Base-by-base conservation (phyloP, 371 early-diverging fungal species). In the Mortierella sp. region DNA sequence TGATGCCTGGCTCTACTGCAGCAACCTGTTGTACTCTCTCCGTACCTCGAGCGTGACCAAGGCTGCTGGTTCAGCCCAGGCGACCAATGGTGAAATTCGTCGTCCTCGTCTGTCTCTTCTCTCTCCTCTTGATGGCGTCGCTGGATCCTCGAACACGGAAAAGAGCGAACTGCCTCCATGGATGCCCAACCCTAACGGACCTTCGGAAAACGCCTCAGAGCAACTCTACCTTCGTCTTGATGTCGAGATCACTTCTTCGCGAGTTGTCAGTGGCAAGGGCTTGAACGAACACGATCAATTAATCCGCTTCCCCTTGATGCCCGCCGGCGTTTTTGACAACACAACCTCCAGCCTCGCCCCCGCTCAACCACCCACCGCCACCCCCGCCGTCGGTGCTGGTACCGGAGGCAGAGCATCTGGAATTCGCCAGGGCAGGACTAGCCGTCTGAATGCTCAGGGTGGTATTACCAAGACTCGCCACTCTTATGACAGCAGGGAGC, bases 211-310 rank as follows among this genome's bases (percentile, higher is more conserved):
- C 49, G 79, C 76, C 8, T 68, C 74, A 41, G 79, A 79, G 65
- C 86, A 85, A 41, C 70, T 74, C 41, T 85, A 79, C 55, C 74
- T 85, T 74, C 79, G 86, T 21, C n/a, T 85, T 75, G 86, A 85
- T 79, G 86, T 85, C 14, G 86, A 85, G 49, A 79, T 85, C 14
- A 85, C 86, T 8, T 81, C 86, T 2, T 85, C 86, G 27, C 82
- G 86, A 21, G 82, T 85, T 27, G 86, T 85, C 51, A 81, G 86
- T 29, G 86, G 86, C 43, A 82, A 85, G 35, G 77, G 82, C 1
- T 27, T 85, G 27, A 77, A 60, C 10, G 79, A 81, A 4, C 86
- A 85, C 43, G 86, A 85, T 24, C 85, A 85, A 48, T 51, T 85
- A 48, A 85, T 85, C 51, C 79, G 79, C 21, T 85, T 85, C 82